Conservation (phyloP, 169 alveolate genomes). For the Perkinsus olseni region DNA sequence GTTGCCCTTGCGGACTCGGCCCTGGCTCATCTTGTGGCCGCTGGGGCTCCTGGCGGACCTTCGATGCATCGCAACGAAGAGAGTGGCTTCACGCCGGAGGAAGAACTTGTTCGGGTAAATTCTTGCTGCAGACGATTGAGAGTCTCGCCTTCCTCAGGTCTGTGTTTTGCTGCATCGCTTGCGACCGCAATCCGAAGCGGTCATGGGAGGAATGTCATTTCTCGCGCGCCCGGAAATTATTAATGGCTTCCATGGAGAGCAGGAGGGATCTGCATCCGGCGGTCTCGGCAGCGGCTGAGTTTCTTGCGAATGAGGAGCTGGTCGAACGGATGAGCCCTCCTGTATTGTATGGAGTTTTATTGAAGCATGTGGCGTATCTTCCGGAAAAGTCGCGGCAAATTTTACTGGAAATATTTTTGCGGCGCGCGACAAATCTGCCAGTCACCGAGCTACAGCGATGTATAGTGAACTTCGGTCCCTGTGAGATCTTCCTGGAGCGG, state of each 20-base stretch:
- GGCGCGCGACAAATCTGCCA: not conserved
- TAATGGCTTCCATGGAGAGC: not conserved
- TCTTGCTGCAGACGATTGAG: not conserved
- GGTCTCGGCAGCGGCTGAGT: not conserved
- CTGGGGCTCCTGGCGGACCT: not conserved
- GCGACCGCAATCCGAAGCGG: not conserved
- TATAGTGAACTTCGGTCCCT: not conserved
- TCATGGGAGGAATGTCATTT: not conserved
- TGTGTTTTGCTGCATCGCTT: not conserved
- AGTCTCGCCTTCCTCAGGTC: not conserved
- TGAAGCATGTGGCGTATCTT: not conserved
- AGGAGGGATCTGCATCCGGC: not conserved
- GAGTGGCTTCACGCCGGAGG: not conserved
- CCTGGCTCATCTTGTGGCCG: not conserved
- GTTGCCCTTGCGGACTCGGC: not conserved
- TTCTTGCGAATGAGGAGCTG: not conserved
- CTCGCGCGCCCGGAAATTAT: not conserved
- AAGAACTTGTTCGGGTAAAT: not conserved
- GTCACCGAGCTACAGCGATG: not conserved
- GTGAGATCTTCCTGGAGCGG: not conserved
- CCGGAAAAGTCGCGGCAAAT: not conserved
- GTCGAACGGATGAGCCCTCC: not conserved
- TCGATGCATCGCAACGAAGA: not conserved
- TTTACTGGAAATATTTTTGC: not conserved
- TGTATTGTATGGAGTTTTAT: not conserved